Evolutionary conservation across 179 eudicot species (phyloP).

Genomic region (Heliamphora pulchella): DNA sequence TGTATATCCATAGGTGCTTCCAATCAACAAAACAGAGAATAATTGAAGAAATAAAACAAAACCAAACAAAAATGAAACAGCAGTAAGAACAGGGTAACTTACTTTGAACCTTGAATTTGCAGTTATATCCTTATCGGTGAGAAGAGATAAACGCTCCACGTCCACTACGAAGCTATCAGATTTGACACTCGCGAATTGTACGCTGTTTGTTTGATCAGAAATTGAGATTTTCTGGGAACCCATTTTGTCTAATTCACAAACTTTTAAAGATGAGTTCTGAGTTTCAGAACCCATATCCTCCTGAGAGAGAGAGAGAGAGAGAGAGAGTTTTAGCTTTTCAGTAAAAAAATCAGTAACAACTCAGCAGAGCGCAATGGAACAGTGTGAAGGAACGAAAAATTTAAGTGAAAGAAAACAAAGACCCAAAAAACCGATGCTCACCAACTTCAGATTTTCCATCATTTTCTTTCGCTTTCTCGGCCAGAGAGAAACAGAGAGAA

Average conservation of each 20-base stretch:
- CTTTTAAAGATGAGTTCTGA: conserved; percentile 1
- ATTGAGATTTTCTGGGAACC: conserved; percentile 27
- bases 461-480: conserved; percentile 4
- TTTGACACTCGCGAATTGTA: conserved; percentile 25
- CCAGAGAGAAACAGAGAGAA: conserved; percentile 6
- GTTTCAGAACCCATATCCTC: conserved; percentile 10
- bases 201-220: conserved; percentile 32
- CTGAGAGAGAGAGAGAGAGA: background rate
- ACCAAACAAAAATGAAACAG: background rate
- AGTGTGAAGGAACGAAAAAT: background rate
- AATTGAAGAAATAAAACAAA: background rate
- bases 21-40: background rate
- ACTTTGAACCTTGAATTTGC: conserved; percentile 54
- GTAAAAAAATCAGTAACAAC: background rate
- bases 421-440: conserved; percentile 3
- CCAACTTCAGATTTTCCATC: conserved; percentile 27
- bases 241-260: conserved; percentile 24
- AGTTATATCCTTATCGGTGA: conserved; percentile 35
- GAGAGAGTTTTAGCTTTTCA: background rate
- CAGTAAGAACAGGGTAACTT: conserved; percentile 20
- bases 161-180: conserved; percentile 59
- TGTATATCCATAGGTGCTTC: background rate
- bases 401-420: background rate
- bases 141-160: conserved; percentile 45
- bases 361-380: conserved; percentile 12